phyloP scores from a whole-genome alignment of 1,139 yeast genomes.

The Wickerhamomyces sp. region DNA sequence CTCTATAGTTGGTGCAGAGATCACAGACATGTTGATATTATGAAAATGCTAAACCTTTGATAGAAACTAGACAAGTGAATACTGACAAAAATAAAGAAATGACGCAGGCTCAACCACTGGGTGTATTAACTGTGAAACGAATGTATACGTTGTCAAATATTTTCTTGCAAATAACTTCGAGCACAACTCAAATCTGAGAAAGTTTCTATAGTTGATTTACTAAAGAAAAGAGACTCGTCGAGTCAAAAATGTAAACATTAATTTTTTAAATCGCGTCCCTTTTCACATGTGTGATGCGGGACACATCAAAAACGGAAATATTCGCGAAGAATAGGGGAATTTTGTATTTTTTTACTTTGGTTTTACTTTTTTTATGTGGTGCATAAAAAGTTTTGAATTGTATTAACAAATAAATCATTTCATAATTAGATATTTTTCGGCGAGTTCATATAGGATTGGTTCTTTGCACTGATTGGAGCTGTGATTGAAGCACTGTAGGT shows the following conservation, averaged over 20 bases:
- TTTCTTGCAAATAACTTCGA: too few relatives aligned
- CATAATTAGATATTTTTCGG: not conserved
- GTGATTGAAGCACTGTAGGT: slow-evolving; percentile 16
- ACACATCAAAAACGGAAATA: not conserved
- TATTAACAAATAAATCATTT: not conserved
- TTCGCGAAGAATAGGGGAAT: not conserved
- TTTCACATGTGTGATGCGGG: too few relatives aligned
- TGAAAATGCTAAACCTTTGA: not conserved
- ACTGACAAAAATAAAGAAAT: too few relatives aligned
- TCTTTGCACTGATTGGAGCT: slow-evolving; percentile 1
- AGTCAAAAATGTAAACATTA: slow-evolving; percentile 1
- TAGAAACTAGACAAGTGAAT: not conserved
- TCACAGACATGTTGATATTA: not conserved
- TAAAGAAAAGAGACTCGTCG: slow-evolving; percentile 2
- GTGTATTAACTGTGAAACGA: too few relatives aligned
- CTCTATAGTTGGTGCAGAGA: slow-evolving; percentile 40
- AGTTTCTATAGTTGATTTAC: not conserved
- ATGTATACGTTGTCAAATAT: too few relatives aligned
- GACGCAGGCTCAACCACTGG: too few relatives aligned
- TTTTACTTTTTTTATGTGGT: too few relatives aligned
- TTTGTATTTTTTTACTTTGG: too few relatives aligned
- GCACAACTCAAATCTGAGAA: too few relatives aligned
- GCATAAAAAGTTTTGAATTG: not conserved
- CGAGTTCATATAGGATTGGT: not conserved
- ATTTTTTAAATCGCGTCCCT: not conserved